Percentiles rank a stretch among this genome's conserved stretches.
Conservation (phyloP, 2,329 filamentous ascomycete species). For the Aspergillus neotritici region DNA sequence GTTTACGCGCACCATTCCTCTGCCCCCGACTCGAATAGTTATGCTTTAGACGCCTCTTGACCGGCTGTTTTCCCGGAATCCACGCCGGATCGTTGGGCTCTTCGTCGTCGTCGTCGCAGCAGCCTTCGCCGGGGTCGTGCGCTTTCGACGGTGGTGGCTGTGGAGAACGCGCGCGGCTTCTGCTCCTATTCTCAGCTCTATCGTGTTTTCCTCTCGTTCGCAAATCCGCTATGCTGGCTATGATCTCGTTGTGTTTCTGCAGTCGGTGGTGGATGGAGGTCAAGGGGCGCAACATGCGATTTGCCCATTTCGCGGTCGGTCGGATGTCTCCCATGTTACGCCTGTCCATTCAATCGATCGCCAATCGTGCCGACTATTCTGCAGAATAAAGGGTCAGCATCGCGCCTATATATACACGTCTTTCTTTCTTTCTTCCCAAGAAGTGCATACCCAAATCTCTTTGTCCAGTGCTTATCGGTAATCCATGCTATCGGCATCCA, state of each 20-base stretch:
- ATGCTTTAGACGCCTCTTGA: conserved; percentile 31
- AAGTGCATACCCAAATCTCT: conserved; percentile 2
- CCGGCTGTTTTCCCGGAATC: conserved; percentile 32
- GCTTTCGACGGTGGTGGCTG: conserved; percentile 3
- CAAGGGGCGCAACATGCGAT: conserved; percentile 40
- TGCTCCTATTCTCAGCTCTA: conserved; percentile 2
- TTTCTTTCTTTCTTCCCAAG: too few species aligned
- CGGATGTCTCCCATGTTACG: conserved; percentile 33
- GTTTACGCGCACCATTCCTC: conserved; percentile 17
- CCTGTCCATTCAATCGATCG: background rate
- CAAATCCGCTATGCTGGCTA: conserved; percentile 23
- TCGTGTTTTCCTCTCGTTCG: conserved; percentile 13
- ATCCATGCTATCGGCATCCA: conserved; percentile 7
- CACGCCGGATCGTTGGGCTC: conserved; percentile 36
- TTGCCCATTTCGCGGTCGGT: conserved; percentile 40
- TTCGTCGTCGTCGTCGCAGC: conserved; percentile 34
- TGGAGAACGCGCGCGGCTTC: too few species aligned
- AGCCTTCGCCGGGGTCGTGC: conserved; percentile 8
- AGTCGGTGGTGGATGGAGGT: conserved; percentile 36
- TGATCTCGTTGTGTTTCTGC: conserved; percentile 36
- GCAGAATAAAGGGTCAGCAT: too few species aligned
- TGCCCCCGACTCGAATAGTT: conserved; percentile 34
- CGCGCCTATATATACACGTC: too few species aligned
- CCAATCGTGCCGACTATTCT: too few species aligned
- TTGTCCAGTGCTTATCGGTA: conserved; percentile 6